Conservation (phyloP, 148 eudicot genomes). For the Spergularia marina region DNA sequence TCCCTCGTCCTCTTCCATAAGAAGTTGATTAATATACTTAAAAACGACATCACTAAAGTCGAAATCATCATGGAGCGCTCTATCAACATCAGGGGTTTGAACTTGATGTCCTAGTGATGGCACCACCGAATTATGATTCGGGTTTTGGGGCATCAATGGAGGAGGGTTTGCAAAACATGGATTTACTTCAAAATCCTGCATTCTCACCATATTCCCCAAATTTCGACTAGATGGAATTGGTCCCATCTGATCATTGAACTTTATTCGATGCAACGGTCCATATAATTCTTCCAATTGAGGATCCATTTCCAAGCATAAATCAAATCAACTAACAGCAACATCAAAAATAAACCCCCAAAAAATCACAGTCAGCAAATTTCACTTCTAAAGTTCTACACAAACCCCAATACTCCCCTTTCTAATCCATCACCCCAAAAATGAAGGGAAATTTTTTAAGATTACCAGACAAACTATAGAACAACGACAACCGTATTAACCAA, state of each 20-base stretch:
- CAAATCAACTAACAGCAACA: constrained; percentile 16
- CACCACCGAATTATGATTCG: constrained; percentile 1
- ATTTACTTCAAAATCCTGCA: constrained; percentile 5
- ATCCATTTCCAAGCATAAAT: constrained; percentile 38
- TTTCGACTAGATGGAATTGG: constrained; percentile 30
- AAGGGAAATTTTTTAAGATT: too few species aligned
- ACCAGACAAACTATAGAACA: neutral
- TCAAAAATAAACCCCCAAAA: neutral
- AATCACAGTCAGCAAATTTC: neutral
- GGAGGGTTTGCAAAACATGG: constrained; percentile 13
- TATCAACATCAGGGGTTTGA: constrained; percentile 10
- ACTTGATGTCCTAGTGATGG: constrained; percentile 18
- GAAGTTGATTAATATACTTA: constrained; percentile 61
- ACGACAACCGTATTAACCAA: too few species aligned
- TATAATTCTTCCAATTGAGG: constrained; percentile 40
- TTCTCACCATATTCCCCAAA: constrained; percentile 11
- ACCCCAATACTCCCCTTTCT: constrained; percentile 3
- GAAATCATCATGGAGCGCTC: constrained; percentile 43
- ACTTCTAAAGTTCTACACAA: neutral
- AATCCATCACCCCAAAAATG: neutral
- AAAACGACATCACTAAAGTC: constrained; percentile 65
- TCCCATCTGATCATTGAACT: constrained; percentile 35
- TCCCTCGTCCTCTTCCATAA: constrained; percentile 71
- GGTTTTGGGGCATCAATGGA: constrained; percentile 29
- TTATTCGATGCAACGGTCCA: constrained; percentile 46